Evolutionary conservation across 106 monocot genomes (phyloP), one percentile per base, ranked within the genome.

Genomic region (Dioscorea alata): DNA sequence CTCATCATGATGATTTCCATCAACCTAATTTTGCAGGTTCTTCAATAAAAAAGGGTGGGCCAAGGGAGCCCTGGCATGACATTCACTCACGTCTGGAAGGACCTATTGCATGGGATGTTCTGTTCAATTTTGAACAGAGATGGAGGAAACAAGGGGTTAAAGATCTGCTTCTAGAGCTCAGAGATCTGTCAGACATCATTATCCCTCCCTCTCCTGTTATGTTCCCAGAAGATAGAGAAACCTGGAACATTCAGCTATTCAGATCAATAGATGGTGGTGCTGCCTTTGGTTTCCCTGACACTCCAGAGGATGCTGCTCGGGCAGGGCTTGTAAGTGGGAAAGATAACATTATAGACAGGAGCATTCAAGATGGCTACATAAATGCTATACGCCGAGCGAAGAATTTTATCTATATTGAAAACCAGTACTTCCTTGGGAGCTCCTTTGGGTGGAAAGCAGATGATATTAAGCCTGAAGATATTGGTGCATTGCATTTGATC

Each of bases 361-460:
- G 89, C 74, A 90, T 90, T 34, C 89, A 90, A 65, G 80, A 82
- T 67, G 82, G 77, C 13, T 90, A 90, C 35, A 83, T 90, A 17
- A 63, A 83, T 53, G 89, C 82, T 33, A 90, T 90, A 19, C 61
- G 85, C 6, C 33, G 83, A 63, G 89, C 89, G 0, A 85, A 75
- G 67, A 79, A 75, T 35, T 90, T 90, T 57, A 90, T 90, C 34
- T 90, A 90, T 60, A 86, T 90, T 58, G 89, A 90, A 68, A 90
- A 90, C 64, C 90, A 86, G 71, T 90, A 90, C 72, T 90, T 90
- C 71, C 81, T 90, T 33, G 90, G 90, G 20, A 83, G 86, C 59
- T 90, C 72, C 23, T 85, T 74, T 62, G 77, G 48, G 13, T 90
- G 89, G 89, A 85, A 77, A 59, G 51, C 82, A 18, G 77, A 89